These are phyloP conservation scores for Solanum gandarillasii DNA, from an alignment of 257 asterid species.

Conservation along the genomic window DNA sequence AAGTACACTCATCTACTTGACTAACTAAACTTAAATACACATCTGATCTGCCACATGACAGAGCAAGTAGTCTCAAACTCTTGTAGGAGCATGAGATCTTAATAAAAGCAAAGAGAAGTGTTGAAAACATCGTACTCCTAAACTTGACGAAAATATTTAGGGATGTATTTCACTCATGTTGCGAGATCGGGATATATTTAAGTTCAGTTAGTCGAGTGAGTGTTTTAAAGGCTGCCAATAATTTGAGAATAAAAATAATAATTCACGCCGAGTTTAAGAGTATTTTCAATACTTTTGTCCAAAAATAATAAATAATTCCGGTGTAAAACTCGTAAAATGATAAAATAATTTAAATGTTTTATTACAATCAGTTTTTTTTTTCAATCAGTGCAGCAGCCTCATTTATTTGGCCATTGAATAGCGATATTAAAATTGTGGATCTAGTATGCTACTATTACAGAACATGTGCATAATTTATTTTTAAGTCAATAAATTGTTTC, in stretches of 20 bases:
- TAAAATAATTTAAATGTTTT: too few species aligned
- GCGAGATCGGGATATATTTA: too few species aligned
- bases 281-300: too few species aligned
- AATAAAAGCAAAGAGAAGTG: too few species aligned
- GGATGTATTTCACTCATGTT: too few species aligned
- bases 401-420: not conserved
- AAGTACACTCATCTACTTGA: fast-evolving
- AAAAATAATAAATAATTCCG: too few species aligned
- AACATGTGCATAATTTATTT: not conserved
- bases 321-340: too few species aligned
- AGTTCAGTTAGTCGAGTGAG: not conserved
- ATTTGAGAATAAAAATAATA: too few species aligned
- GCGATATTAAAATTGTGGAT: not conserved
- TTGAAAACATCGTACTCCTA: too few species aligned
- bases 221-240: not conserved
- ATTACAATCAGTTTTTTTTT: not conserved
- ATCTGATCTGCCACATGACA: not conserved
- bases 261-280: fast-evolving
- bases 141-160: too few species aligned
- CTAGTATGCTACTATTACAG: not conserved
- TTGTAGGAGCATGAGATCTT: too few species aligned
- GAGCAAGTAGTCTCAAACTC: not conserved
- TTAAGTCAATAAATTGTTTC: not conserved
- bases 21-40: too few species aligned
- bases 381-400: not conserved